Conservation (phyloP, 129 eudicot species). For the Centrapalus pauciflorus region DNA sequence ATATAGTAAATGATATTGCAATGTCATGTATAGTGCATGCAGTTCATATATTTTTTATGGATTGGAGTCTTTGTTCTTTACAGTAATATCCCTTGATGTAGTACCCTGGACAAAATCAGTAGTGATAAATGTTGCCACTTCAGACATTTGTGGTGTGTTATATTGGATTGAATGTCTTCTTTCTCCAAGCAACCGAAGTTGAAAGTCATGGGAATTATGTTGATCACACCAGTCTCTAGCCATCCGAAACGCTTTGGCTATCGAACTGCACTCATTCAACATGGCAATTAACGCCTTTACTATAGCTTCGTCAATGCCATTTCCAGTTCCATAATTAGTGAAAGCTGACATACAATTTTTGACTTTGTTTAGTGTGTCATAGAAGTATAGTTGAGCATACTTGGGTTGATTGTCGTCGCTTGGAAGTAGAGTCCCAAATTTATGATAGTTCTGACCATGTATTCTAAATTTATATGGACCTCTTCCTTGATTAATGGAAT, state of each 20-base stretch:
- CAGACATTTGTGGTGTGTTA: constrained; percentile 3
- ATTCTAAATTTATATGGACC: no score
- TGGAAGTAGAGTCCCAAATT: background rate
- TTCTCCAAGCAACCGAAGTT: background rate
- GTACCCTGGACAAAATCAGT: background rate
- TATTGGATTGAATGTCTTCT: background rate
- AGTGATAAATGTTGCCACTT: constrained; percentile 15
- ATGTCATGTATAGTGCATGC: constrained; percentile 14
- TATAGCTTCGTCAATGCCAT: background rate
- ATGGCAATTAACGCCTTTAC: background rate
- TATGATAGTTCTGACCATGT: no score
- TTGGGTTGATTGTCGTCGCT: background rate
- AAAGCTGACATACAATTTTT: background rate
- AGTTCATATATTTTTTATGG: background rate
- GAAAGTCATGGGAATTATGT: background rate
- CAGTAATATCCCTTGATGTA: constrained; percentile 12
- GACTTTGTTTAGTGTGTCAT: background rate
- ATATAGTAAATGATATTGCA: no score
- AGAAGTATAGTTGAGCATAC: background rate
- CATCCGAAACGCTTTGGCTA: background rate
- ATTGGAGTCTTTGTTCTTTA: background rate
- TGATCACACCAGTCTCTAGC: background rate
- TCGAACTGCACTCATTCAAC: background rate
- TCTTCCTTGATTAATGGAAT: no score
- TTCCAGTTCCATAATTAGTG: background rate